Evolutionary conservation across 257 asterid species (phyloP).

Genomic region (Solanum bulbocastanum): DNA sequence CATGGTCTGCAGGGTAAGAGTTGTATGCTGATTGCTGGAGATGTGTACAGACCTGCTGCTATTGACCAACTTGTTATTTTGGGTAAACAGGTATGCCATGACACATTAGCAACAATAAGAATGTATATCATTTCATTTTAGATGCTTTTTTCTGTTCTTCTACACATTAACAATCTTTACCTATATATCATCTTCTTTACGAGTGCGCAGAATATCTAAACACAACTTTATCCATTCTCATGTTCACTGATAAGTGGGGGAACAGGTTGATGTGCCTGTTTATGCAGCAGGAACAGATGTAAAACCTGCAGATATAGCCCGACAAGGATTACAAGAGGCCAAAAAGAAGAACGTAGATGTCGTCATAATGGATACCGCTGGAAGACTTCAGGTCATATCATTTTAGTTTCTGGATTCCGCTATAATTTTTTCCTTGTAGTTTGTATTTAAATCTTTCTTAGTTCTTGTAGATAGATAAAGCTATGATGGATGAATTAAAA

Average conservation of each 20-base stretch:
- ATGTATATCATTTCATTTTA: background rate
- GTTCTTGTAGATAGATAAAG: slow-evolving; percentile 62
- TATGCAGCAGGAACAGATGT: slow-evolving; percentile 79
- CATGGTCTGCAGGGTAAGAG: slow-evolving; percentile 65
- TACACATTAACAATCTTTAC: background rate
- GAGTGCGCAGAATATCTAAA: background rate
- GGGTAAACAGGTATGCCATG: slow-evolving; percentile 40
- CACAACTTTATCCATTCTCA: background rate
- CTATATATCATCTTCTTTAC: background rate
- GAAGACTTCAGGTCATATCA: slow-evolving; percentile 83
- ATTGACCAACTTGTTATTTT: slow-evolving; percentile 88
- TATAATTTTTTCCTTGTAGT: background rate
- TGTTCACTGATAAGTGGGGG: slow-evolving; percentile 21
- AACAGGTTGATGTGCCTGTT: slow-evolving; percentile 93
- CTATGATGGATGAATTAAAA: slow-evolving; percentile 94
- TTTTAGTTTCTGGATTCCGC: slow-evolving; percentile 8
- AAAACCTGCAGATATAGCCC: slow-evolving; percentile 93
- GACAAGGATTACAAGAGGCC: slow-evolving; percentile 83
- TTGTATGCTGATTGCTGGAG: slow-evolving; percentile 98
- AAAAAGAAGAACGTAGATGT: slow-evolving; percentile 69
- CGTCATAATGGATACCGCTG: slow-evolving; percentile 99
- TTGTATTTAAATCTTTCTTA: background rate
- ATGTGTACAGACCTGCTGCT: slow-evolving; percentile 97
- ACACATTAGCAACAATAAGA: background rate
- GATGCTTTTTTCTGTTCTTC: background rate